Percentiles rank a stretch among this genome's conserved stretches.
phyloP scores from a whole-genome alignment of 352 stramenopile species.

The Globisporangium barbulae region DNA sequence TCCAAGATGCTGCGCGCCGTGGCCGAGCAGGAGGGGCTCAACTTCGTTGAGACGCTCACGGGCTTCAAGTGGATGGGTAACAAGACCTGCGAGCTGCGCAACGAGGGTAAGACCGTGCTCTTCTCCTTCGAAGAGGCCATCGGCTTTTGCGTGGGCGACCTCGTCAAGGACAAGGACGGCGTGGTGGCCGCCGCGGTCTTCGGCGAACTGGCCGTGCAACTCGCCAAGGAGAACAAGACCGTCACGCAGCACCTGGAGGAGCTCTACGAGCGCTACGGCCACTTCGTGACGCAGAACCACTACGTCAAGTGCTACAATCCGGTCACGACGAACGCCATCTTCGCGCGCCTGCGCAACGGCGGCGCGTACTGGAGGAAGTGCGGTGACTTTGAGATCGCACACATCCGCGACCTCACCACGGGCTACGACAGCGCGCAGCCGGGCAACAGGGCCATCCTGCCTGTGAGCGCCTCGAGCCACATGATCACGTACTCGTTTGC shows the following conservation, averaged over 20 bases:
- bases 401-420: constrained; percentile 88
- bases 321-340: constrained; percentile 84
- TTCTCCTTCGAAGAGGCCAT: constrained; percentile 99
- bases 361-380: constrained; percentile 84
- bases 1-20: constrained; percentile 96
- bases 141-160: constrained; percentile 95
- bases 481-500: constrained; percentile 98
- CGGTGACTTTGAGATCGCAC: constrained; percentile 75
- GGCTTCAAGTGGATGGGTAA: constrained; percentile 99
- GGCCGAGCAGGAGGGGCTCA: constrained; percentile 89
- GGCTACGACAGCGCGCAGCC: constrained; percentile 84
- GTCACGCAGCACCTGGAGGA: constrained; percentile 77
- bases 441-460: constrained; percentile 90
- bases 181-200: constrained; percentile 92
- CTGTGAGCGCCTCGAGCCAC: constrained; percentile 88
- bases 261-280: constrained; percentile 94
- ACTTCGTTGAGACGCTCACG: constrained; percentile 97
- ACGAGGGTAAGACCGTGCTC: constrained; percentile 90
- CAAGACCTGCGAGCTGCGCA: constrained; percentile 71
- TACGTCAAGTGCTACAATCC: constrained; percentile 97
- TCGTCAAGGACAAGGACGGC: constrained; percentile 99
- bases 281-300: constrained; percentile 97
- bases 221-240: constrained; percentile 55
- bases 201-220: constrained; percentile 84
- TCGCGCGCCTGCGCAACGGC: constrained; percentile 88